Conservation (phyloP, 2,329 filamentous ascomycete genomes). For the Cryoendolithus antarcticus region DNA sequence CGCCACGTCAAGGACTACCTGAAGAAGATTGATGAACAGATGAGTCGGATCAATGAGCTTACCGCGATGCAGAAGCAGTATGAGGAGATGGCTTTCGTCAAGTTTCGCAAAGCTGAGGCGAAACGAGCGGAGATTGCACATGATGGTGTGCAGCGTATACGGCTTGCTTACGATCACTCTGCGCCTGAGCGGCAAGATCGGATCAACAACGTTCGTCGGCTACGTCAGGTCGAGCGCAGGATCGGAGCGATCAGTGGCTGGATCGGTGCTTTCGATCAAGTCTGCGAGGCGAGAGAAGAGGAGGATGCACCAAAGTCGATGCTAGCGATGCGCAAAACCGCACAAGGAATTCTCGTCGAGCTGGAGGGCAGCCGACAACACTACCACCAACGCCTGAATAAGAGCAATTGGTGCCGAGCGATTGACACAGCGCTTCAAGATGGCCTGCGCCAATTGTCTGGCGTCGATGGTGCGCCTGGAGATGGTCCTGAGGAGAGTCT, state of each 20-base stretch:
- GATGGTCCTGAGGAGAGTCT: slow-evolving; percentile 53
- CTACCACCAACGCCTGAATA: slow-evolving; percentile 71
- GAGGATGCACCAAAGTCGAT: slow-evolving; percentile 56
- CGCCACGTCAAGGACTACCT: slow-evolving; percentile 98
- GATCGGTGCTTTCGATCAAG: slow-evolving; percentile 80
- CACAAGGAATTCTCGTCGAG: slow-evolving; percentile 76
- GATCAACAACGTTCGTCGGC: slow-evolving; percentile 64
- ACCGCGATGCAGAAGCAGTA: slow-evolving; percentile 85
- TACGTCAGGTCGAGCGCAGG: slow-evolving; percentile 70
- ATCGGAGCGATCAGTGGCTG: slow-evolving; percentile 80
- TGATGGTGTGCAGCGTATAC: slow-evolving; percentile 70
- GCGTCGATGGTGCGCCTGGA: slow-evolving; percentile 53
- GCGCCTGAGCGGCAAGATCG: slow-evolving; percentile 66
- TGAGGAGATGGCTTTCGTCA: slow-evolving; percentile 67
- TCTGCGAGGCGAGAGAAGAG: slow-evolving; percentile 62
- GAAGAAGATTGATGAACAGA: slow-evolving; percentile 98
- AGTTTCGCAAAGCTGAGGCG: slow-evolving; percentile 81
- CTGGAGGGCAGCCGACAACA: slow-evolving; percentile 83
- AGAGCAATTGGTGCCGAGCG: slow-evolving; percentile 73
- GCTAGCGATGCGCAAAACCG: slow-evolving; percentile 69
- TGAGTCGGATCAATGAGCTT: slow-evolving; percentile 90
- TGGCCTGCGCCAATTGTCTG: slow-evolving; percentile 63
- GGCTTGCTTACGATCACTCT: slow-evolving; percentile 73
- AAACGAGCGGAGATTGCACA: slow-evolving; percentile 65
- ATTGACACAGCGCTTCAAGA: slow-evolving; percentile 82